Conservation (phyloP, 2,329 filamentous ascomycete genomes). For the Ophiostoma fasciatum region DNA sequence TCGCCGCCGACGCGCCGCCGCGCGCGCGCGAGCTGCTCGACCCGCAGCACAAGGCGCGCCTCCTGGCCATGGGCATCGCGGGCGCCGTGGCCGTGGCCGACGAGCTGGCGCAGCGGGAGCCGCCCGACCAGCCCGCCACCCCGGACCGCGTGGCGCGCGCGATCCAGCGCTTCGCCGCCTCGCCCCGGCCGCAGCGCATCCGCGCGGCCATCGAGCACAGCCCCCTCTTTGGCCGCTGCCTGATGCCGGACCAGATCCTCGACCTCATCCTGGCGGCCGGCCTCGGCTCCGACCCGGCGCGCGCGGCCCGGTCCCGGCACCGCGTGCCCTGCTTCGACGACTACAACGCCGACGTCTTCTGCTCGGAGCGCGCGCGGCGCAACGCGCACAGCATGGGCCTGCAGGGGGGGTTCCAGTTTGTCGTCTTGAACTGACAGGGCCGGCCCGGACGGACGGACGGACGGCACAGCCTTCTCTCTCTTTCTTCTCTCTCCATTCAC, state of each 20-base stretch:
- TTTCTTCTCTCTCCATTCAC: too few species aligned
- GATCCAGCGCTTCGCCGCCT: slow-evolving; percentile 18
- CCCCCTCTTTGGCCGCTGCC: slow-evolving; percentile 18
- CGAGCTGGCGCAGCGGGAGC: slow-evolving; percentile 11
- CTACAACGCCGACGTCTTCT: slow-evolving; percentile 14
- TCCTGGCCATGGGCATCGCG: slow-evolving; percentile 22
- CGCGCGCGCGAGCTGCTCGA: slow-evolving; percentile 17
- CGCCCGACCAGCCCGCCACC: too few species aligned
- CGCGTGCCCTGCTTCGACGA: slow-evolving; percentile 14
- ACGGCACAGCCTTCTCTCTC: too few species aligned
- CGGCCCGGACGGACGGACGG: too few species aligned
- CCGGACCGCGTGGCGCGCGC: slow-evolving; percentile 14
- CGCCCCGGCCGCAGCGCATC: slow-evolving; percentile 17
- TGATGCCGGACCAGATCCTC: slow-evolving; percentile 18
- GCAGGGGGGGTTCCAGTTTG: slow-evolving; percentile 23
- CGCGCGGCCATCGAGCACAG: slow-evolving; percentile 19
- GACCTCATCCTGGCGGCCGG: slow-evolving; percentile 19
- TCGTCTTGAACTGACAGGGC: too few species aligned
- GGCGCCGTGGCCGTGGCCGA: slow-evolving; percentile 19
- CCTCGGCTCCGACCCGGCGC: too few species aligned
- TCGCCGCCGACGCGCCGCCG: slow-evolving; percentile 15
- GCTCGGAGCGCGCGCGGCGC: slow-evolving; percentile 16
- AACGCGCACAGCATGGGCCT: slow-evolving; percentile 21
- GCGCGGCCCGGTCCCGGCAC: too few species aligned
- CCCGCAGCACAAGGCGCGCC: slow-evolving; percentile 18